Evolutionary conservation across 345 rosid species (phyloP).

Genomic region (Capsella bursapastoris): DNA sequence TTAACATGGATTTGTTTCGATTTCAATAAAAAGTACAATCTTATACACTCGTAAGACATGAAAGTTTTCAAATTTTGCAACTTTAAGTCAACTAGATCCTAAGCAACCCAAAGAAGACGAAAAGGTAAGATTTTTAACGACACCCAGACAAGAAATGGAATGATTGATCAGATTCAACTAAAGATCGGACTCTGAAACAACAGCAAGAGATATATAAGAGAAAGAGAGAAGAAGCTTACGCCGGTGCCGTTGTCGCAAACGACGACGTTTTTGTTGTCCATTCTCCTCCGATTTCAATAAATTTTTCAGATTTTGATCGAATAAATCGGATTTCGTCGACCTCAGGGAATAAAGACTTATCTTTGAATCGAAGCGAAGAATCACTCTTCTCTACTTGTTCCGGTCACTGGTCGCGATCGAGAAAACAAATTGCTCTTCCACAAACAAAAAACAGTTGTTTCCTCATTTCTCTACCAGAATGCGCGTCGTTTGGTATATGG

Average conservation of each 20-base stretch:
- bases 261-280: conserved; percentile 84
- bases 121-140: conserved; percentile 12
- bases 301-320: background rate
- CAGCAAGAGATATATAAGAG: background rate
- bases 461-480: background rate
- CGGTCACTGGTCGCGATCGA: conserved; percentile 41
- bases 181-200: conserved; percentile 17
- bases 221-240: conserved; percentile 49
- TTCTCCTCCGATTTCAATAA: conserved; percentile 30
- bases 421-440: background rate
- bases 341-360: background rate
- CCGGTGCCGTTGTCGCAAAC: conserved; percentile 99
- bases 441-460: conserved; percentile 19
- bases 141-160: background rate
- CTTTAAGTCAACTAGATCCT: conserved; percentile 17
- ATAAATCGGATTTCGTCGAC: conserved; percentile 10
- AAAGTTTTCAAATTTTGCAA: conserved; percentile 11
- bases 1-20: background rate
- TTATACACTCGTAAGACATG: background rate
- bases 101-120: background rate
- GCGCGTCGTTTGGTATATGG: conserved; percentile 14
- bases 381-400: conserved; percentile 26
- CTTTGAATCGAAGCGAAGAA: conserved; percentile 41
- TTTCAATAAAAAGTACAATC: background rate
- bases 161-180: conserved; percentile 4